Conservation (phyloP, 1,139 yeast genomes). For the Kluyveromyces sp. region DNA sequence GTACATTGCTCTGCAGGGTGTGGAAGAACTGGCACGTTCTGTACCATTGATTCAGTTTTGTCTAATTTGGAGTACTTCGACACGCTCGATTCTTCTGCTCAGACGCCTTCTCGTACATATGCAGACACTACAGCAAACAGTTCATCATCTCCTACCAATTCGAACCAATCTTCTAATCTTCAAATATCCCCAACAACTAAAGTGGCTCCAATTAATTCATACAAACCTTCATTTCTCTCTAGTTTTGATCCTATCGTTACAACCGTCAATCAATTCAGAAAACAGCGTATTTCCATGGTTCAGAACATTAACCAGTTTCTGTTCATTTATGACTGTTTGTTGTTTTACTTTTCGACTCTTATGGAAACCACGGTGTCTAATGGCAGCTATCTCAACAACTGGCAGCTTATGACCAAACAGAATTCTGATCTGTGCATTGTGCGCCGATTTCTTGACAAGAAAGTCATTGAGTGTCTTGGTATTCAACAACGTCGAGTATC, state of each 20-base stretch:
- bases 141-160: neutral
- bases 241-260: slow-evolving; percentile 45
- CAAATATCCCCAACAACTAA: neutral
- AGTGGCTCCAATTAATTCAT: neutral
- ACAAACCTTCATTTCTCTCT: slow-evolving; percentile 7
- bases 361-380: slow-evolving; percentile 10
- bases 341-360: slow-evolving; percentile 27
- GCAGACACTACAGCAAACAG: neutral
- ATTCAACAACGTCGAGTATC: neutral
- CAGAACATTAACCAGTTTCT: slow-evolving; percentile 72
- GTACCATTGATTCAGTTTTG: slow-evolving; percentile 53
- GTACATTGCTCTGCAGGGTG: slow-evolving; percentile 91
- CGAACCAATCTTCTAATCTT: neutral
- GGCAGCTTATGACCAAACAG: slow-evolving; percentile 3
- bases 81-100: neutral
- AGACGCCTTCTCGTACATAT: neutral
- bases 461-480: neutral
- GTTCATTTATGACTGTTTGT: slow-evolving; percentile 56
- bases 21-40: slow-evolving; percentile 84
- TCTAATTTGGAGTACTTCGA: slow-evolving; percentile 22
- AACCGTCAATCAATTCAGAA: slow-evolving; percentile 47
- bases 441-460: neutral
- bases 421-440: neutral
- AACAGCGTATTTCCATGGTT: slow-evolving; percentile 78
- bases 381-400: neutral